Evolutionary conservation across 164 flowering plant genomes (phyloP), one percentile per base, ranked within the genome.

Genomic region (Liquidambar formosana): DNA sequence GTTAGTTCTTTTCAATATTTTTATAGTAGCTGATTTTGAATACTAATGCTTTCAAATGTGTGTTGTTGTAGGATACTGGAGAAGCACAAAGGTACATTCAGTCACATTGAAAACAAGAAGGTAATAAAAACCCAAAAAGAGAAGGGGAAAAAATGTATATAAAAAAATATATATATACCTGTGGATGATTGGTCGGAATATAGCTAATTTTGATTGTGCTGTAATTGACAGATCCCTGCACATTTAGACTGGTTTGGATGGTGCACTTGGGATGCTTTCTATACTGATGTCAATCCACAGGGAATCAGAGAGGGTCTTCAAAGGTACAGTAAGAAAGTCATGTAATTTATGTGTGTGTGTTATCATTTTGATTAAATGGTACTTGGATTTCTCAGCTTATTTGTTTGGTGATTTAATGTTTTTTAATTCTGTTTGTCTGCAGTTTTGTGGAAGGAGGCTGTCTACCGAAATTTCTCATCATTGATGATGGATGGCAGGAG

Each of bases 261-360:
- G 97, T 89, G 94, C 79, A 89, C 89, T 46, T 89, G 97, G 97
- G 93, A 92, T 84, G 94, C 92, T 57, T 92, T 92, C 61, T 92
- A 89, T 52, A 71, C 66, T 15, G 75, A 82, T 21, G 91, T 92
- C 63, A 79, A 68, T 69, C 88, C 94, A 8, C 63, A 67, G 22
- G 88, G 90, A 53, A 84, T 92, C 70, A 71, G 64, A 70, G 86
- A 87, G 33, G 93, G 97, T 44, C 88, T 92, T 69, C 73, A 86
- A 57, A 86, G 94, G 94, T 86, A 76, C 38, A 8, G 11, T 12
- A n/a, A 10, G 10, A 45, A 43, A 47, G 21, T 5, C 43, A 60
- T 8, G 18, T 33, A 15, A 38, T 38, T 2, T 33, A 2, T 33
- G 41, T 33, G 2, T 33, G 41, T 33, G 41, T 33, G 41, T 33